Evolutionary conservation across 2,329 filamentous ascomycete genomes (phyloP), one percentile per base, ranked within the genome.

Genomic region (Didymella sp.): DNA sequence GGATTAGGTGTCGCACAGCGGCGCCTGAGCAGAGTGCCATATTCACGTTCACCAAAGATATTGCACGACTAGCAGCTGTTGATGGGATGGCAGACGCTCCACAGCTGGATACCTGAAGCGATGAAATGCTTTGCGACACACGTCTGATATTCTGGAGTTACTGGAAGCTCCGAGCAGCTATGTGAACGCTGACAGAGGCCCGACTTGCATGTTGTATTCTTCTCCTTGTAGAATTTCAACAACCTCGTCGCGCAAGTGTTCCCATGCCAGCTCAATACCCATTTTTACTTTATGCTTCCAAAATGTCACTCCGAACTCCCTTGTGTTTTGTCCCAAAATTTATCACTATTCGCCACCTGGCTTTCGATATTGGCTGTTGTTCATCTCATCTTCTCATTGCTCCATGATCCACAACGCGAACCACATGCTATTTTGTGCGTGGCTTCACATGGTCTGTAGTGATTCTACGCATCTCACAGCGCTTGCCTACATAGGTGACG

Each of bases 391-490:
- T 25, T 44, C 27, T 19, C 15, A n/a, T 9, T 12, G 17, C 24
- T 44, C 11, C 42, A 24, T 13, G 8, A 21, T 38, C 22, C 19
- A 38, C 8, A 6, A 11, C 13, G 8, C 9, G 2, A 25, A n/a
- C n/a, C 38, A 51, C 15, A 43, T 35, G 40, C 21, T 35, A 7
- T 28, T n/a, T 44, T 51, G 41, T 44, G 31, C 30, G 13, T n/a
- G 17, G 24, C 40, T 41, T 31, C 19, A 38, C 24, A 27, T 21
- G 17, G 4, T 22, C 17, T 25, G 5, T 6, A 33, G 15, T 52
- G 13, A 38, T 17, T 17, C 31, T 24, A 25, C 31, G 13, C 40
- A 37, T 31, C 24, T 40, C 27, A 28, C 40, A 22, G 15, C 19
- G 38, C 30, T 44, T 42, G 15, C 25, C 4, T 21, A 17, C 9